Evolutionary conservation across 2,329 filamentous ascomycete genomes (phyloP), one percentile per base, ranked within the genome.

Genomic region (Metarhizium sp.): DNA sequence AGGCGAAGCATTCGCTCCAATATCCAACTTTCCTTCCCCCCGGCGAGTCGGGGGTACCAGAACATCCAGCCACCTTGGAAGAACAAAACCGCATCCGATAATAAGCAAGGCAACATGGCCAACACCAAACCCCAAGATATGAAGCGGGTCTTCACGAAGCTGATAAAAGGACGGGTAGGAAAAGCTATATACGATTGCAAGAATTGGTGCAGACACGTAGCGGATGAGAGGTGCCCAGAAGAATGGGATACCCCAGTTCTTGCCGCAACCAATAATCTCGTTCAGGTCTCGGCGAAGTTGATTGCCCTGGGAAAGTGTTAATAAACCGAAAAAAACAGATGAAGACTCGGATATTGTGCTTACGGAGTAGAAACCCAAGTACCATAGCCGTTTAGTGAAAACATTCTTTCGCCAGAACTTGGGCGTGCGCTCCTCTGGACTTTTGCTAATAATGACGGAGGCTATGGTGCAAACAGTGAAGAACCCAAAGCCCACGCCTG

Each of bases 261-360:
- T 76, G 52, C 77, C 78, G 3, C 68, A 69, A 8, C 76, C 78
- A 25, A 83, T 74, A 34, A 80, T 75, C 4, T 74, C 62, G 57
- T 82, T 82, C 29, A 82, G 73, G 59, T 82, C 79, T 30, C 73
- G 73, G 38, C 75, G 72, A 20, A 83, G 71, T 69, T 82, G 80
- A 58, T 81, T 78, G 51, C 78, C 78, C 77, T 80, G 25, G 10
- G 52, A 18, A 14, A 3, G 48, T 46, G 18, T 54, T 14, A 50
- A 29, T 34, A 16, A 16, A 50, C 5, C 1, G 18, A 1, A 18
- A 18, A 18, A 18, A 18, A 18, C 8, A n/a, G 29, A 50, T 10
- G 7, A 36, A 38, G 3, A 8, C 8, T 13, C 14, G 50, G 36
- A 14, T 32, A 7, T 50, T 76, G 40, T 18, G 40, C 40, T 67